phyloP scores from a whole-genome alignment of 257 asterid genomes.

The Capsicum pubescens region DNA sequence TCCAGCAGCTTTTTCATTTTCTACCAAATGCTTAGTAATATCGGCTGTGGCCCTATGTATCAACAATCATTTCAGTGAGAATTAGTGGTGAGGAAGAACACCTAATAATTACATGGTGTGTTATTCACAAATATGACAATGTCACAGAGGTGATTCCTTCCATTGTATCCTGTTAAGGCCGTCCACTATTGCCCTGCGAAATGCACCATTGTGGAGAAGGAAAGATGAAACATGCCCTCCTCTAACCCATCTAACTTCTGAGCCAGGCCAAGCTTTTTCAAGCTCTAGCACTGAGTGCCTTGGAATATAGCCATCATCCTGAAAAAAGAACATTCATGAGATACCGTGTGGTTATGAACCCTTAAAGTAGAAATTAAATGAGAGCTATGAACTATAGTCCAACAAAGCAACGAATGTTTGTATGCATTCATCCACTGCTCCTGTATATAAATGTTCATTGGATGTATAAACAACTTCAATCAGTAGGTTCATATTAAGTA shows the following conservation, averaged over 20 bases:
- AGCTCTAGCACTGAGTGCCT: constrained; percentile 89
- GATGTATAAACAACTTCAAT: not conserved
- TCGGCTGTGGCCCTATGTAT: constrained; percentile 29
- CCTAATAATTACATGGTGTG: constrained; percentile 20
- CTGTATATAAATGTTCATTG: not conserved
- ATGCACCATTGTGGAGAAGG: constrained; percentile 77
- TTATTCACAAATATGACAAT: constrained; percentile 27
- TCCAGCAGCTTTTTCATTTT: constrained; percentile 14
- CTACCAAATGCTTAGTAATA: not conserved
- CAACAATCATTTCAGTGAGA: constrained; percentile 29
- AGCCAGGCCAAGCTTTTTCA: constrained; percentile 97
- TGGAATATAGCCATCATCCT: constrained; percentile 98
- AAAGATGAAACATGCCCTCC: constrained; percentile 96
- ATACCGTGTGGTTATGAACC: not conserved
- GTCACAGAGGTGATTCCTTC: constrained; percentile 67
- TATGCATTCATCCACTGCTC: not conserved
- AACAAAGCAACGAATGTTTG: constrained; percentile 1
- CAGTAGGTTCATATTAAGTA: not conserved
- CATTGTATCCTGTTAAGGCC: constrained; percentile 75
- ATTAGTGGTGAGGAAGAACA: constrained; percentile 28
- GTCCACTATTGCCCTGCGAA: constrained; percentile 85
- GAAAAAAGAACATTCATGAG: constrained; percentile 23
- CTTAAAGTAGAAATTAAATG: not conserved
- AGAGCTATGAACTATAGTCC: not conserved
- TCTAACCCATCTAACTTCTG: constrained; percentile 96